These are phyloP conservation scores for Coccomyxa subellipsoidea DNA, from an alignment of 163 green algal species.

Conservation along the genomic window DNA sequence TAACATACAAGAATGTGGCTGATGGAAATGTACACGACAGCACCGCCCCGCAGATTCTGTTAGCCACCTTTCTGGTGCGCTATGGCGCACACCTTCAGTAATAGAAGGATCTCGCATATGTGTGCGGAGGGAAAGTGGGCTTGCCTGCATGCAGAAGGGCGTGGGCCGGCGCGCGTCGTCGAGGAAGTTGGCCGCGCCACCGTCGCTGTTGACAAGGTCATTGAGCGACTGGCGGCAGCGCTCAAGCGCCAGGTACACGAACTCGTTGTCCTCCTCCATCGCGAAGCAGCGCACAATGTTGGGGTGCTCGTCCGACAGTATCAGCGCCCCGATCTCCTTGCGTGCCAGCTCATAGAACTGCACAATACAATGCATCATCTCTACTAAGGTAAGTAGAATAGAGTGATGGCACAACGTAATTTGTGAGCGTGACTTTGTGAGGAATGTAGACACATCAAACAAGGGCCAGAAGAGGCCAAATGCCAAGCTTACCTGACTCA, in stretches of 20 bases:
- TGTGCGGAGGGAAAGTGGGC: too few species aligned
- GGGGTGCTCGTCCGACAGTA: slow-evolving; percentile 92
- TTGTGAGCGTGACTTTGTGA: too few species aligned
- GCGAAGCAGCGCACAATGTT: slow-evolving; percentile 95
- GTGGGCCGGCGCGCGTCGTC: slow-evolving; percentile 8
- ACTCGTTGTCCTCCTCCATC: slow-evolving; percentile 94
- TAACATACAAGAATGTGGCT: too few species aligned
- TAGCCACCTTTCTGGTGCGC: too few species aligned
- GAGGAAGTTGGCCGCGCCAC: neutral
- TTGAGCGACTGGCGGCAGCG: slow-evolving; percentile 26
- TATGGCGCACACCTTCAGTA: too few species aligned
- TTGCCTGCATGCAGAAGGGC: slow-evolving; percentile 23
- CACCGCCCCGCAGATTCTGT: too few species aligned
- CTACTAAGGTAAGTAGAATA: too few species aligned
- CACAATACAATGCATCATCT: neutral
- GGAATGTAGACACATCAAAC: too few species aligned
- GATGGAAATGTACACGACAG: too few species aligned
- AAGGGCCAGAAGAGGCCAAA: too few species aligned
- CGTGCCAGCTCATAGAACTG: slow-evolving; percentile 66
- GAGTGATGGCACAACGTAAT: too few species aligned
- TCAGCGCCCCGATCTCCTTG: slow-evolving; percentile 90
- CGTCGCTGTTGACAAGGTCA: neutral
- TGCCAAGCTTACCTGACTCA: slow-evolving; percentile 33
- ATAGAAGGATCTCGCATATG: too few species aligned
- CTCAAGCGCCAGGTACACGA: slow-evolving; percentile 96